These are phyloP conservation scores for Calonectria pseudoturangicola DNA, from an alignment of 2,329 filamentous ascomycete genomes.

Conservation along the genomic window DNA sequence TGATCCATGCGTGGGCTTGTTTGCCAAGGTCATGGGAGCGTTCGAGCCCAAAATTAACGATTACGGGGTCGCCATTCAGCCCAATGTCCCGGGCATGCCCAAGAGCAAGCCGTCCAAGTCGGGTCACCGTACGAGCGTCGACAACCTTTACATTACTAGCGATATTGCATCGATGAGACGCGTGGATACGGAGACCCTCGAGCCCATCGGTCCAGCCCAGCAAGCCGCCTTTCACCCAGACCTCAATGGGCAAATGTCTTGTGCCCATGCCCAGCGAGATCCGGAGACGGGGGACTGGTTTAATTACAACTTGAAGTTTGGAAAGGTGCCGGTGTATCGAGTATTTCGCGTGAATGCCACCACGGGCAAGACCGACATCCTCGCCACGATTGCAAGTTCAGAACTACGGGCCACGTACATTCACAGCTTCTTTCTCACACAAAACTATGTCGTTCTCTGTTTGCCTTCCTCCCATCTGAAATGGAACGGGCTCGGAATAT, in stretches of 20 bases:
- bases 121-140: slow-evolving; percentile 63
- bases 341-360: slow-evolving; percentile 79
- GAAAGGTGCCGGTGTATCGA: slow-evolving; percentile 75
- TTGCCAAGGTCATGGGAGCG: slow-evolving; percentile 81
- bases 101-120: slow-evolving; percentile 37
- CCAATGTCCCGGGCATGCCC: slow-evolving; percentile 77
- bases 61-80: slow-evolving; percentile 80
- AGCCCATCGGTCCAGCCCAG: slow-evolving; percentile 78
- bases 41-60: slow-evolving; percentile 66
- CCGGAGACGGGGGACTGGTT: slow-evolving; percentile 82
- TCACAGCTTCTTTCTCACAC: slow-evolving; percentile 87
- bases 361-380: slow-evolving; percentile 80
- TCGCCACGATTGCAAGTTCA: slow-evolving; percentile 77
- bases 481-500: slow-evolving; percentile 74
- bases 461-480: slow-evolving; percentile 80
- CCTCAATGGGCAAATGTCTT: slow-evolving; percentile 80
- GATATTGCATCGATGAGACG: slow-evolving; percentile 75
- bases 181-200: slow-evolving; percentile 81
- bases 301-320: slow-evolving; percentile 87
- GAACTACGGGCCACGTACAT: slow-evolving; percentile 79
- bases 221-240: slow-evolving; percentile 80
- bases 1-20: slow-evolving; percentile 84
- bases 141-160: slow-evolving; percentile 72
- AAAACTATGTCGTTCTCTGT: slow-evolving; percentile 83
- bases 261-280: slow-evolving; percentile 83